Evolutionary conservation across 2,329 filamentous ascomycete genomes (phyloP), one percentile per base, ranked within the genome.

Genomic region (Gnomoniopsis sp.): DNA sequence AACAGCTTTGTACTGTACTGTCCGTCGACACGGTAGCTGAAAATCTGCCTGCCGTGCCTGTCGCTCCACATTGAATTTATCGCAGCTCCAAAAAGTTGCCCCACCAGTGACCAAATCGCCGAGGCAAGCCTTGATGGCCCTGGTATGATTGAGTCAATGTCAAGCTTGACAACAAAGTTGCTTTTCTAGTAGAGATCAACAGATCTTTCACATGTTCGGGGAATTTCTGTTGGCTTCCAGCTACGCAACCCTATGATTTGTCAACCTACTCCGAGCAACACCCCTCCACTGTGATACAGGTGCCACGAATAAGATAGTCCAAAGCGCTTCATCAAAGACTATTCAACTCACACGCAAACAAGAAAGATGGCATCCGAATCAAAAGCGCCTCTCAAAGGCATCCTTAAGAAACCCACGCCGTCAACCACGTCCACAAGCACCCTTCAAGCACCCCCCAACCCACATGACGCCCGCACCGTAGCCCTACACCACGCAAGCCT

Each of bases 401-500:
- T 86, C 60, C 76, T 90, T 17, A 89, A 88, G 69, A 86, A 84
- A 57, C 76, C 80, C 26, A 75, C 77, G 57, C 70, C 75, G 34
- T 72, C 75, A 52, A 72, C 79, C 63, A 66, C 73, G 41, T 68
- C 72, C 30, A 70, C 74, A 64, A 68, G 74, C 46, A 63, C 63
- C 26, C 57, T 65, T 15, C 59, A 52, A 52, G 44, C 65, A 46
- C 50, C 72, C 77, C 38, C 77, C 75, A 56, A 75, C 74, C 44
- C 79, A 80, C 17, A 47, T 12, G 51, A 62, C 49, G 50, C 76
- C 57, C 78, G 77, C 60, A 82, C 88, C 60, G 82, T 91, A 57
- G 93, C 92, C 52, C 76, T 95, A 60, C 85, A 91, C 68, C 92
- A 97, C 77, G 93, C 93, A 46, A 83, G 83, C 65, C 84, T 91